Base-by-base conservation (phyloP, 257 asterid genomes). In the Haberlea rhodopensis region DNA sequence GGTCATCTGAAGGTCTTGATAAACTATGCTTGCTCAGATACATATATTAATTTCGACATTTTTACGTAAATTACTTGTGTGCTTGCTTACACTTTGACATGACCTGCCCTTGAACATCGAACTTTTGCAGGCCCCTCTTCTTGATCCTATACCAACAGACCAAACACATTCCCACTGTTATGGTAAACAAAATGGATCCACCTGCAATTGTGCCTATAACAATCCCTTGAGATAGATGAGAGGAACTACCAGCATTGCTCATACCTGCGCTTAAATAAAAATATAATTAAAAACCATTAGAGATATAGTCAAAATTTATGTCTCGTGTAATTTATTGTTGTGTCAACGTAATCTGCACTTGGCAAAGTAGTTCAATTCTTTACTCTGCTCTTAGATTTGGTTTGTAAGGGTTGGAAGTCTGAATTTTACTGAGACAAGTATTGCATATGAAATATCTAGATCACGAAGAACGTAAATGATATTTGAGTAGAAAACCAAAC, bases 21-120 rank as follows among this genome's bases (percentile, higher is more conserved):
- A 5, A 18, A 46, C 62, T 29, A n/a, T 10, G 7, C 24, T 28
- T 57, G 24, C 11, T 22, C 31, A 16, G 28, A 26, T 25, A 21
- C 18, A 25, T 15, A 22, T 28, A 21, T 20, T 29, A 15, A 34
- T 34, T 34, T 10, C 3, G 18, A 53, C 31, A 46, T 20, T 6
- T 57, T 21, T 8, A 13, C 53, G 11, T 37, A 18, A 57, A 18
- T 31, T 6, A 19, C 27, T 56, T 60, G 21, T 19, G 29, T 48
- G 13, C 37, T 10, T 62, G 60, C 94, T 77, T 75, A 90, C 97
- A 87, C 79, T 84, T 90, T 57, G 94, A 87, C 82, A 80, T 72
- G 0, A 76, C 61, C 54, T 77, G 83, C 67, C 85, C 86, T 49
- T 81, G 82, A 55, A 48, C 58, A 18, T 75, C 80, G 46, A 68